phyloP scores from a whole-genome alignment of 2,329 filamentous ascomycete species.

The Fusarium mexicanum region DNA sequence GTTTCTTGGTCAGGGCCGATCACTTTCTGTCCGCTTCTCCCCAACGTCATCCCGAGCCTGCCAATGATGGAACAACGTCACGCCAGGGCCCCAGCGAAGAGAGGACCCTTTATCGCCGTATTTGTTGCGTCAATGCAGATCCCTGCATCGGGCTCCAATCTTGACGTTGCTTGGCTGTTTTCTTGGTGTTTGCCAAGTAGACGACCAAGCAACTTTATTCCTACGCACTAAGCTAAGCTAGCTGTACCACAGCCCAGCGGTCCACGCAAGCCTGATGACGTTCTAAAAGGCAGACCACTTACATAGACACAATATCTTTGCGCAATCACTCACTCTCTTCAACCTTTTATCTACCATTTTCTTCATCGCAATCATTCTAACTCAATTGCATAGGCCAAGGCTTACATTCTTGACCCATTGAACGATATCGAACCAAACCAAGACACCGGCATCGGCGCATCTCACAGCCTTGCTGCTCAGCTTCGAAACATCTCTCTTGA shows the following conservation, averaged over 20 bases:
- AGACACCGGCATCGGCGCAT: constrained; percentile 62
- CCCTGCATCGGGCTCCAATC: constrained; percentile 13
- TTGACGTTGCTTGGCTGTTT: constrained; percentile 16
- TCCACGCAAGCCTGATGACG: constrained; percentile 41
- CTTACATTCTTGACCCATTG: constrained; percentile 76
- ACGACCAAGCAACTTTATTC: constrained; percentile 2
- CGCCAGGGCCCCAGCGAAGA: constrained; percentile 14
- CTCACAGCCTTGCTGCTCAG: constrained; percentile 35
- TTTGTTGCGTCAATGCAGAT: constrained; percentile 38
- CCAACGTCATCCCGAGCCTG: constrained; percentile 36
- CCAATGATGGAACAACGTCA: constrained; percentile 27
- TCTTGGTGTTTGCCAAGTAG: constrained; percentile 35
- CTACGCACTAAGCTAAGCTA: not conserved
- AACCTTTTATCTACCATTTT: not conserved
- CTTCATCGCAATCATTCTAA: constrained; percentile 1
- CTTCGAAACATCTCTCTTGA: constrained; percentile 31
- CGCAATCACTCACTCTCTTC: not conserved
- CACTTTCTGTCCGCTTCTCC: constrained; percentile 16
- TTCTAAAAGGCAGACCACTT: constrained; percentile 18
- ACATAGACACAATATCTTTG: not conserved
- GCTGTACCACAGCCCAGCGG: constrained; percentile 13
- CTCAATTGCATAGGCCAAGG: constrained; percentile 61
- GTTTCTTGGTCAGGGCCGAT: constrained; percentile 11
- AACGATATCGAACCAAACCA: constrained; percentile 73
- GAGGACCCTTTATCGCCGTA: constrained; percentile 28